phyloP scores from a whole-genome alignment of 2,329 filamentous ascomycete species.

The Aureobasidium subglaciale region DNA sequence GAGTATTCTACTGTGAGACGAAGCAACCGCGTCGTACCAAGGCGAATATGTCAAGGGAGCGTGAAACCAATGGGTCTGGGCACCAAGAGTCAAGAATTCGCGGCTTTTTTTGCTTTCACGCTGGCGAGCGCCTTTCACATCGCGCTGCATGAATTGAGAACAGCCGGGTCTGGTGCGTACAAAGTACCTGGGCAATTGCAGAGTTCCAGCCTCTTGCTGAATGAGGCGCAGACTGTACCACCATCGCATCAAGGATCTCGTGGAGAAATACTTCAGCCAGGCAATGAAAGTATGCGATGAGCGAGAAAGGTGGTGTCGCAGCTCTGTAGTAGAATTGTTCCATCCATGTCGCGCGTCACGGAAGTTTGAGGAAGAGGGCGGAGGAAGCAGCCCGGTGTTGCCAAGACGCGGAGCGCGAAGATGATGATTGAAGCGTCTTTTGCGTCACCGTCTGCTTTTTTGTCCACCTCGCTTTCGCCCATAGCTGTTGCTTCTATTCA shows the following conservation, averaged over 20 bases:
- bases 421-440: background rate
- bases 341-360: no score
- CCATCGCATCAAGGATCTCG: no score
- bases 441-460: constrained; percentile 8
- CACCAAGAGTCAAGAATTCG: constrained; percentile 2
- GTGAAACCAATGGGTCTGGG: constrained; percentile 9
- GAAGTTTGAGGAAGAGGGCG: background rate
- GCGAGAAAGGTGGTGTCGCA: no score
- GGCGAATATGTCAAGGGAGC: constrained; percentile 6
- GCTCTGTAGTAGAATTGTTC: no score
- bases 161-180: background rate
- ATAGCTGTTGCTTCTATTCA: background rate
- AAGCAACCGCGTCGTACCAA: background rate
- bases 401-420: background rate
- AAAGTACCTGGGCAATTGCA: background rate
- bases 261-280: no score
- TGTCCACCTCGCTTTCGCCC: background rate
- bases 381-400: background rate
- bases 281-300: no score
- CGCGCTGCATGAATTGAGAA: background rate
- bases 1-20: background rate
- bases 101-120: background rate
- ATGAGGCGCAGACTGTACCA: no score
- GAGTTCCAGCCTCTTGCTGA: background rate
- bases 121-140: background rate